Evolutionary conservation across 139 green algal species (phyloP).

Genomic region (Limnomonas spitsbergensis): DNA sequence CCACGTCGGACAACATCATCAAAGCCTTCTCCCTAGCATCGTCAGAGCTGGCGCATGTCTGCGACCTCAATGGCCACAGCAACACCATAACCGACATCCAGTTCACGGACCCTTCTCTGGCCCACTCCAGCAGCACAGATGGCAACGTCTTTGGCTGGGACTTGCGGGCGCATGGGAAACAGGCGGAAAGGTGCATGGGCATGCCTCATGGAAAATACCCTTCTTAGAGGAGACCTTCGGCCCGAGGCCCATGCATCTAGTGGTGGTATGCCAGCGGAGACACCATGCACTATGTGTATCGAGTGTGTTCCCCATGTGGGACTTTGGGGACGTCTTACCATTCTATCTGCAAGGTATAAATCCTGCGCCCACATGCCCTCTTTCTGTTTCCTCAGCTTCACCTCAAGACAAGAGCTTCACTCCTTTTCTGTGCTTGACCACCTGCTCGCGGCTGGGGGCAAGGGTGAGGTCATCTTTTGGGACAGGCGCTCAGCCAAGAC

Average conservation of each 20-base stretch:
- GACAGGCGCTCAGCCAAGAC: conserved; percentile 50
- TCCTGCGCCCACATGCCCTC: not conserved
- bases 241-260: no score
- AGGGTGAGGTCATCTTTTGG: conserved; percentile 75
- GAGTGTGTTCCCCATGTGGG: no score
- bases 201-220: no score
- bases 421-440: conserved; percentile 40
- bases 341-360: not conserved
- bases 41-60: conserved; percentile 38
- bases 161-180: conserved; percentile 33
- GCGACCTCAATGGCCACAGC: conserved; percentile 51
- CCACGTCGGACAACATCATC: conserved; percentile 53
- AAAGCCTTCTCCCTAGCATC: conserved; percentile 49
- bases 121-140: conserved; percentile 60
- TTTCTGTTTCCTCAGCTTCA: conserved; percentile 15
- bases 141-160: conserved; percentile 67
- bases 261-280: no score
- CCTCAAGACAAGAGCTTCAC: conserved; percentile 38
- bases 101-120: conserved; percentile 43
- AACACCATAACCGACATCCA: conserved; percentile 43
- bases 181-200: conserved; percentile 41
- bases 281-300: no score
- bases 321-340: no score
- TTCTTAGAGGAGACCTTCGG: no score
- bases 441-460: conserved; percentile 58